Percentiles rank a stretch among this genome's conserved stretches.
Evolutionary conservation across 768 basidiomycete genomes (phyloP).

Genomic region (Trametes maxima): DNA sequence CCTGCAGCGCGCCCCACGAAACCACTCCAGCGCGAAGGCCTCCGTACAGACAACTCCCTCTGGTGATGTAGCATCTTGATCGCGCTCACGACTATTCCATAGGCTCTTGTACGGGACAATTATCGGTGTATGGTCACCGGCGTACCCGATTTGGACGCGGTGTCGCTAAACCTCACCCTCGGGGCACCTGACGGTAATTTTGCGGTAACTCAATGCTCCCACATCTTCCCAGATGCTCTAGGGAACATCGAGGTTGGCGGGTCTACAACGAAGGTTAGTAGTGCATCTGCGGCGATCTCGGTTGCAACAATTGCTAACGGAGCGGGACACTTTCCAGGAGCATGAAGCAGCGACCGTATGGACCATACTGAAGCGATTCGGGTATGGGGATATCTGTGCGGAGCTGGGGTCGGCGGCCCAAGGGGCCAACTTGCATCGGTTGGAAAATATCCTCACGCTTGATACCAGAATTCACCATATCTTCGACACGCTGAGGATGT

Average conservation of each 20-base stretch:
- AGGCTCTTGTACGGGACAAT: conserved; percentile 8
- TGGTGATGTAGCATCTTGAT: not conserved
- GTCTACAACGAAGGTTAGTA: not conserved
- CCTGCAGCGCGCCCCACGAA: not conserved
- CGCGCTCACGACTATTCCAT: not conserved
- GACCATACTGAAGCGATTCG: conserved; percentile 4
- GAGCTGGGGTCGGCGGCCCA: conserved; percentile 4
- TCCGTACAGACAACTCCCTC: not conserved
- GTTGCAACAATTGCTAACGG: not conserved
- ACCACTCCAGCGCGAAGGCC: conserved; percentile 1
- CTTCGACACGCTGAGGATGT: not conserved
- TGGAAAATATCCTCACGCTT: conserved; percentile 7
- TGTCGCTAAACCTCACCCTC: not conserved
- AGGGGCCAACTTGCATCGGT: conserved; percentile 4
- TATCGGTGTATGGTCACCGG: conserved; percentile 10
- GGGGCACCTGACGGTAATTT: not conserved
- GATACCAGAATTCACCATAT: not conserved
- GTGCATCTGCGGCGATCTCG: not conserved
- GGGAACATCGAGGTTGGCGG: conserved; percentile 1
- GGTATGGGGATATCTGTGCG: conserved; percentile 1
- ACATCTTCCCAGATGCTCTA: conserved; percentile 4
- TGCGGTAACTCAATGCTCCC: conserved; percentile 1
- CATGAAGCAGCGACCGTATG: conserved; percentile 5
- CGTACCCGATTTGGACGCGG: not conserved
- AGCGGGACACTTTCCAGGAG: not conserved